Evolutionary conservation across 768 basidiomycete species (phyloP), one percentile per base, ranked within the genome.

Genomic region (Boletus edulis): DNA sequence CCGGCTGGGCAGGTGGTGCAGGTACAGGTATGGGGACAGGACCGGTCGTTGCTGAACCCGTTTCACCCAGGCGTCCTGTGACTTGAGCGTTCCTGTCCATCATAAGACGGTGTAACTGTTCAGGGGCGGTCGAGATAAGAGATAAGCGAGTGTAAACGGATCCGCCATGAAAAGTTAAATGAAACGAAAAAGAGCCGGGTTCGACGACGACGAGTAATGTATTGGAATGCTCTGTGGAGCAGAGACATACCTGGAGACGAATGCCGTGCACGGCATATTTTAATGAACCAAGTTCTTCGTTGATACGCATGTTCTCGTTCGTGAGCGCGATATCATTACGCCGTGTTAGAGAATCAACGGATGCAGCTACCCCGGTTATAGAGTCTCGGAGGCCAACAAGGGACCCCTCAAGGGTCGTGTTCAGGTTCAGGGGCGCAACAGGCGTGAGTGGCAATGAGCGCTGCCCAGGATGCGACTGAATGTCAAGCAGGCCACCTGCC

Each of bases 211-310:
- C 17, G 49, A 32, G 41, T 27, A 20, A 54, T 7, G 34, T 7
- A 31, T 43, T 47, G 52, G 55, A 52, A 47, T 42, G 34, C 3
- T 34, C 2, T 24, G 24, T 52, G 61, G 52, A 50, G 47, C 48
- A 13, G 37, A 37, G 27, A 71, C 79, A 13, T 52, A 89, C 85
- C 81, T 91, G 90, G 78, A 92, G 87, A 51, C 90, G 77, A 44
- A 93, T 68, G 3, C 89, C 90, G 58, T 91, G 87, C 41, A 91
- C 75, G 48, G 78, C 82, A 22, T 80, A 86, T 48, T 86, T 78
- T 46, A 93, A 63, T 20, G 84, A 82, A 61, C 83, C 81, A 32
- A 89, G 76, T 66, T 93, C 90, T 60, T 93, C 90, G 42, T 82
- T 84, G 55, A 86, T 71, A 57, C 89, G 75, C 64, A 88, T 76